These are phyloP conservation scores for Rhizophagus prolifer DNA, from an alignment of 192 early-diverging fungal species.

Conservation along the genomic window DNA sequence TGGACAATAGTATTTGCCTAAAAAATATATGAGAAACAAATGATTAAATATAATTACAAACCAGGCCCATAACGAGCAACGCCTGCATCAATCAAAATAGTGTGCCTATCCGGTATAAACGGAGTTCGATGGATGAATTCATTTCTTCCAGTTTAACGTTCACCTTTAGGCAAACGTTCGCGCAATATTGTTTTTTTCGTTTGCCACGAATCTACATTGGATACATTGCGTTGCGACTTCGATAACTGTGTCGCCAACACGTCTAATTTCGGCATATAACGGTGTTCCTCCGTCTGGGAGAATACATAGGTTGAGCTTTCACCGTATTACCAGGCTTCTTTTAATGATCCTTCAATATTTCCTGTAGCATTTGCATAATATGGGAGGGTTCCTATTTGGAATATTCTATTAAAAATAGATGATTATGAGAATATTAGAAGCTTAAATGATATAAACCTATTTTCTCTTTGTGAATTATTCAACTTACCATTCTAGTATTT, in stretches of 20 bases:
- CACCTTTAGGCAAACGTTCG: constrained; percentile 86
- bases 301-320: constrained; percentile 76
- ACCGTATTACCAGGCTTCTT: constrained; percentile 34
- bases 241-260: constrained; percentile 83
- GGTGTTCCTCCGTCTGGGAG: constrained; percentile 73
- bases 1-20: constrained; percentile 48
- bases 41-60: neutral
- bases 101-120: constrained; percentile 66
- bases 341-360: too few species aligned
- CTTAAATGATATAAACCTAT: too few species aligned
- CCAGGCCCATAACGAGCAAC: constrained; percentile 69
- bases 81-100: constrained; percentile 86
- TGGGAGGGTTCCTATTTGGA: too few species aligned
- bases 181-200: constrained; percentile 83
- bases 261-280: constrained; percentile 71
- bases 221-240: constrained; percentile 92
- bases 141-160: constrained; percentile 51
- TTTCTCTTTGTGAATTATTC: too few species aligned
- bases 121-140: constrained; percentile 69
- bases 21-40: too few species aligned
- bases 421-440: too few species aligned
- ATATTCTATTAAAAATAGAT: too few species aligned
- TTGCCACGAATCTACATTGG: constrained; percentile 69
- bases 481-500: too few species aligned
- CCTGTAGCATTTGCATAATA: too few species aligned